Percentiles rank a stretch among this genome's conserved stretches.
phyloP scores from a whole-genome alignment of 148 eudicot genomes.

The Talinum fruticosum region DNA sequence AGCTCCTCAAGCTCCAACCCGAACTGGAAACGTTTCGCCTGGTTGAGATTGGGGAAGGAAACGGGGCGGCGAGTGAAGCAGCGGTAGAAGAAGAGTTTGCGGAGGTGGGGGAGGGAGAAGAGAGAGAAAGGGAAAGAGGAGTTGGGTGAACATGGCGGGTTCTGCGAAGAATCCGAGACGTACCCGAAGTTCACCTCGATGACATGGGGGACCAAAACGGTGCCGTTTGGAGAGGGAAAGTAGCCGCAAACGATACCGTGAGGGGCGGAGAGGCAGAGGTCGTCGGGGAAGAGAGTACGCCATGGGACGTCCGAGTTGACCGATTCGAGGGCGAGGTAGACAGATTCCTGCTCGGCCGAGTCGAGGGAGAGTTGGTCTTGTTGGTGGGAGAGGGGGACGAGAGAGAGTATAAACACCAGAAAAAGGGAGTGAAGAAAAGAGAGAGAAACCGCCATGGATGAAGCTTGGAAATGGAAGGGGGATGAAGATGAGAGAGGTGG shows the following conservation, averaged over 20 bases:
- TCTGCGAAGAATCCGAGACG: constrained; percentile 63
- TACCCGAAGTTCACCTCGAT: constrained; percentile 61
- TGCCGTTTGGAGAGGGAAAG: constrained; percentile 21
- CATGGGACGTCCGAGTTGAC: constrained; percentile 60
- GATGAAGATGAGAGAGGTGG: background rate
- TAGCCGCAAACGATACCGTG: constrained; percentile 80
- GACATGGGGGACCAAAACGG: constrained; percentile 35
- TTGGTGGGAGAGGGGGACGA: constrained; percentile 18
- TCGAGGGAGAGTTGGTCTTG: constrained; percentile 34
- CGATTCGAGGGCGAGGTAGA: constrained; percentile 59
- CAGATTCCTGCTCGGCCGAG: constrained; percentile 59
- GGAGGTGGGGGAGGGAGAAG: constrained; percentile 45
- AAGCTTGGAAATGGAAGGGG: background rate
- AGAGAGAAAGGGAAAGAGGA: constrained; percentile 42
- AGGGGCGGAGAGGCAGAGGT: constrained; percentile 70
- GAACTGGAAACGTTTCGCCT: background rate
- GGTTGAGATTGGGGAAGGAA: constrained; percentile 28
- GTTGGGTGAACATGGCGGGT: constrained; percentile 55
- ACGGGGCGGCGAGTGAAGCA: constrained; percentile 50
- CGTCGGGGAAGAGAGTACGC: constrained; percentile 69
- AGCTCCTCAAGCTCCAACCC: constrained; percentile 54
- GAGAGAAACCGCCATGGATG: constrained; percentile 13
- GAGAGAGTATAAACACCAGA: background rate
- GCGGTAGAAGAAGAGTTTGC: constrained; percentile 70
- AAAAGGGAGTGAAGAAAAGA: background rate